These are phyloP conservation scores for Lactarius sanguifluus DNA, from an alignment of 768 basidiomycete species.

Conservation along the genomic window DNA sequence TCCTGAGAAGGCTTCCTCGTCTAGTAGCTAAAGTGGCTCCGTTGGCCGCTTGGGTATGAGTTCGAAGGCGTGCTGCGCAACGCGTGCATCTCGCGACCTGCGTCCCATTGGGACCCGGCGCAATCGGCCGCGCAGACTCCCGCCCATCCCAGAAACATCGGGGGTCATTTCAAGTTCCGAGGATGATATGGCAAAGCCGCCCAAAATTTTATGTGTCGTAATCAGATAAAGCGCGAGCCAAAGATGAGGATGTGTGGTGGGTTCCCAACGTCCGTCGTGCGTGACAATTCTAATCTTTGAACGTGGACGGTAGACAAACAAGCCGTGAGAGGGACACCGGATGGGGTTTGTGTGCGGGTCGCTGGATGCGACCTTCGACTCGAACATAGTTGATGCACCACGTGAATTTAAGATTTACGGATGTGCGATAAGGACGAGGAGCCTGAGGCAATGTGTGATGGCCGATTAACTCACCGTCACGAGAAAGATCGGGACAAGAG, in stretches of 20 bases:
- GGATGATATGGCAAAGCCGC: conserved; percentile 76
- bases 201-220: conserved; percentile 79
- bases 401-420: too few relatives aligned
- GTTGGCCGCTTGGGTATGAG: conserved; percentile 54
- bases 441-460: too few relatives aligned
- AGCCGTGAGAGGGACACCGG: too few relatives aligned
- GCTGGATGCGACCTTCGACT: too few relatives aligned
- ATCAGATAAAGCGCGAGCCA: conserved; percentile 86
- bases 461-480: too few relatives aligned
- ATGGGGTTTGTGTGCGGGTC: too few relatives aligned
- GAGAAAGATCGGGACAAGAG: conserved; percentile 47
- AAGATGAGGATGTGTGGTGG: conserved; percentile 86
- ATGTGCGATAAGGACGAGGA: too few relatives aligned
- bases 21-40: too few relatives aligned
- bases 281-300: too few relatives aligned
- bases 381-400: too few relatives aligned
- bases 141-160: conserved; percentile 90
- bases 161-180: conserved; percentile 61
- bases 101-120: conserved; percentile 48
- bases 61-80: conserved; percentile 75
- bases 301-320: too few relatives aligned
- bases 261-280: conserved; percentile 57
- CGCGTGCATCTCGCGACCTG: conserved; percentile 64
- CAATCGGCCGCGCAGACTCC: conserved; percentile 33
- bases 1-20: too few relatives aligned